Base-by-base conservation (phyloP, 495 filamentous ascomycete species). In the Lasiosphaeria ovina region DNA sequence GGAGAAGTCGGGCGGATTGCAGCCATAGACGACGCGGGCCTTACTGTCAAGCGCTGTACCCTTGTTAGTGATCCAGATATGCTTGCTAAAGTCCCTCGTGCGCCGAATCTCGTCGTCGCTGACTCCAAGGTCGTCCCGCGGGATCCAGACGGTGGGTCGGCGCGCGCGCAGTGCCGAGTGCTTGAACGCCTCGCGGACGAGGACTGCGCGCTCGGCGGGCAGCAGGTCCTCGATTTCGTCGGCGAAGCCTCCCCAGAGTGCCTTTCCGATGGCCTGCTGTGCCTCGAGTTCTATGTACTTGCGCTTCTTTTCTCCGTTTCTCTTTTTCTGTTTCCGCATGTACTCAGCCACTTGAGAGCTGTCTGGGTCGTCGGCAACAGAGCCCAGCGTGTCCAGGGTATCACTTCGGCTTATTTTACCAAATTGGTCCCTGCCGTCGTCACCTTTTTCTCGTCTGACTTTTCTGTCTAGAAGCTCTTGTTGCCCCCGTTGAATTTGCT, bases 151-250 rank as follows among this genome's bases (percentile, higher is more conserved):
- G 10, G 90, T 89, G 0, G 94, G 94, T 35, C 92, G 79, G 55
- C 90, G 87, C 10, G 95, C 90, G 45, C 93, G 85, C 24, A 97
- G 77, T 4, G 94, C 94, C 51, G 88, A 85, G 69, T 98, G 94
- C 76, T 91, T 88, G 76, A 98, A 98, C 17, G 93, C 92, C 56
- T 89, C 87, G 59, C 88, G 87, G 8, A 97, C 90, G 40, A 98
- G 81, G 62, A 85, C 82, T 67, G 98, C 93, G 62, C 94, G 83
- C 74, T 97, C 92, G 55, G 93, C 90, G 0, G 93, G 91, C 31
- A 90, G 94, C 51, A 98, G 80, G 75, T 98, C 94, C 71, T 98
- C 94, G 53, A 98, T 86, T 75, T 95, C 90, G 62, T 97, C 93
- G 64, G 91, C 83, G 69, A 92, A 89, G 50, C 89, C 89, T 32